Conservation (phyloP, 495 filamentous ascomycete genomes). For the Paragyromitra xinjiangensis region DNA sequence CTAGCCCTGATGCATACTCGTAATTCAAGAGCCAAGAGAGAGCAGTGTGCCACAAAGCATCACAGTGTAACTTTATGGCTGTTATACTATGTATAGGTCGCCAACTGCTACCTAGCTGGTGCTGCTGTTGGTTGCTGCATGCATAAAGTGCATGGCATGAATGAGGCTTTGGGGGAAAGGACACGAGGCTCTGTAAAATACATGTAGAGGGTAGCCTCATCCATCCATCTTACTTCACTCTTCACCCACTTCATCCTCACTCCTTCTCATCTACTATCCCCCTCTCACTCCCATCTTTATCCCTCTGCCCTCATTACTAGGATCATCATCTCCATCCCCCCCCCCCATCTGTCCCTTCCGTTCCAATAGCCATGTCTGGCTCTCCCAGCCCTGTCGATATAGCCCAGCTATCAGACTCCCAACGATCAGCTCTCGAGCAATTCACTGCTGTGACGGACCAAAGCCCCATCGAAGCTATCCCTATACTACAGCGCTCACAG, state of each 20-base stretch:
- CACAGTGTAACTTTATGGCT: too few relatives aligned
- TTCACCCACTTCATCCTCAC: not conserved
- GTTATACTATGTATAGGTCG: not conserved
- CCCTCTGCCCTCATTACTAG: not conserved
- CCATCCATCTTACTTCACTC: not conserved
- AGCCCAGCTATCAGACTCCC: conserved; percentile 72
- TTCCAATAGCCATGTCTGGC: conserved; percentile 38
- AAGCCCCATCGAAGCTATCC: conserved; percentile 77
- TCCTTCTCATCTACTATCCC: conserved; percentile 29
- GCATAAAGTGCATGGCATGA: not conserved
- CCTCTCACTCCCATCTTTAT: not conserved
- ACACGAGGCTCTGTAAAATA: conserved; percentile 14
- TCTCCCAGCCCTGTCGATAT: conserved; percentile 64
- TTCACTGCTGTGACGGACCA: conserved; percentile 90
- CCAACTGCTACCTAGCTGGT: not conserved
- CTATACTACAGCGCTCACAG: conserved; percentile 81
- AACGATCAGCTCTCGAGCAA: conserved; percentile 83
- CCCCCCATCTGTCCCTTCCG: conserved; percentile 16
- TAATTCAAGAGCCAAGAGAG: too few relatives aligned
- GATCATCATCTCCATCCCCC: conserved; percentile 11
- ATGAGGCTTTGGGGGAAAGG: conserved; percentile 10
- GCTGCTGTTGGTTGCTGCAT: not conserved
- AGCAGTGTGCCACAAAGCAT: too few relatives aligned
- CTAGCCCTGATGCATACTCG: too few relatives aligned
- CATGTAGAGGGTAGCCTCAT: not conserved